Evolutionary conservation across 2,329 filamentous ascomycete species (phyloP).

Genomic region (Cordyceps militaris): DNA sequence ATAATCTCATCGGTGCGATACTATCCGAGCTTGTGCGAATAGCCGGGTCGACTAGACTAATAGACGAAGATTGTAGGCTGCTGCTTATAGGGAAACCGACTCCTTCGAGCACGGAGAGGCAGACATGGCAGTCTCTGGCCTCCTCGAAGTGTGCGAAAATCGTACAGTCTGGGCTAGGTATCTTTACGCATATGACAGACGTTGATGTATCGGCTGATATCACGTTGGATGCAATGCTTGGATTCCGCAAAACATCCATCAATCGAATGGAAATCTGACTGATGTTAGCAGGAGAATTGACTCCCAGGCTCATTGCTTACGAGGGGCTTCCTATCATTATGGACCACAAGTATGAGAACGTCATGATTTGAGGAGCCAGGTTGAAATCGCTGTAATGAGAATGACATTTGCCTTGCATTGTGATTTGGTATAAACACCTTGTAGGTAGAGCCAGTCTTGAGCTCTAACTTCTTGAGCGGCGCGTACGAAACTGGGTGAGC

Average conservation of each 20-base stretch:
- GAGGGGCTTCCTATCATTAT: slow-evolving; percentile 5
- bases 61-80: background rate
- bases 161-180: slow-evolving; percentile 20
- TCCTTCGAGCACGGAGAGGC: slow-evolving; percentile 26
- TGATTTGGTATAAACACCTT: slow-evolving; percentile 1
- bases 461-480: background rate
- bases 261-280: slow-evolving; percentile 6
- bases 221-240: background rate
- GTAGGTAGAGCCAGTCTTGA: background rate
- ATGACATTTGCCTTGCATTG: background rate
- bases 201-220: slow-evolving; percentile 14
- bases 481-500: background rate
- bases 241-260: slow-evolving; percentile 6
- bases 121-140: slow-evolving; percentile 26
- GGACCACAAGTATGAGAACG: background rate
- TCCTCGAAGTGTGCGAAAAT: slow-evolving; percentile 24
- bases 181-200: slow-evolving; percentile 20
- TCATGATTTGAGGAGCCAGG: background rate
- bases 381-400: background rate
- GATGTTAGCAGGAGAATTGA: background rate
- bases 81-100: slow-evolving; percentile 22
- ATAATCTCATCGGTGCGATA: background rate
- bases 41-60: background rate
- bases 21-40: background rate
- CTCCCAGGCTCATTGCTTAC: background rate